Conservation (phyloP, 2,329 filamentous ascomycete genomes). For the Arthrobotrys sinensis region DNA sequence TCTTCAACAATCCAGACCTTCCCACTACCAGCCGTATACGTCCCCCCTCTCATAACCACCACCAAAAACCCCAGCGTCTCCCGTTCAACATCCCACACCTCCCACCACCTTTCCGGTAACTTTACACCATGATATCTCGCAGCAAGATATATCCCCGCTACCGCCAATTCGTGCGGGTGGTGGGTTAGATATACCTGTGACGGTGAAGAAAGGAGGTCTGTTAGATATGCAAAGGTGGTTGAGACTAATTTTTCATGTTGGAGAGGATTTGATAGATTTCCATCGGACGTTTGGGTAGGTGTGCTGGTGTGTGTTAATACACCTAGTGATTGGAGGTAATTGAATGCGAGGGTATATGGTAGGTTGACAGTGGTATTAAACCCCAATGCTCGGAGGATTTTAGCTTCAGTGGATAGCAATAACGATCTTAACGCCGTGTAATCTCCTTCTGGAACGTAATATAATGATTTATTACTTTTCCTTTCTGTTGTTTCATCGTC, state of each 20-base stretch:
- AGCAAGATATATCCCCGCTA: constrained; percentile 91
- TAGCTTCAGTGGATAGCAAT: constrained; percentile 82
- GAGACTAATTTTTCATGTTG: constrained; percentile 73
- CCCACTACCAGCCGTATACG: constrained; percentile 10
- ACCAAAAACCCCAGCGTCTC: constrained; percentile 95
- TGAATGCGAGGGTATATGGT: constrained; percentile 88
- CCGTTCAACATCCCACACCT: constrained; percentile 94
- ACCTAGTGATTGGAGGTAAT: constrained; percentile 91
- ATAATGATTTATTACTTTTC: constrained; percentile 67
- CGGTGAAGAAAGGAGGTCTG: constrained; percentile 85
- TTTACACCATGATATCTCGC: constrained; percentile 82
- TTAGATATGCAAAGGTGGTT: constrained; percentile 83
- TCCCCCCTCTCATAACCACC: constrained; percentile 69
- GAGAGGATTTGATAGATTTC: constrained; percentile 59
- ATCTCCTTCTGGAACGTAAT: constrained; percentile 80
- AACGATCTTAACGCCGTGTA: constrained; percentile 77
- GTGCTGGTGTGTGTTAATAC: constrained; percentile 69
- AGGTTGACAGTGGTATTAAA: constrained; percentile 89
- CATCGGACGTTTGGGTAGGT: constrained; percentile 53
- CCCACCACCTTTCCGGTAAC: constrained; percentile 95
- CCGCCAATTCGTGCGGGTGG: constrained; percentile 87
- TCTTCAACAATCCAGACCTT: constrained; percentile 52
- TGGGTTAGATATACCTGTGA: constrained; percentile 93
- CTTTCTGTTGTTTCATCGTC: constrained; percentile 3
- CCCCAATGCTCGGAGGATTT: constrained; percentile 80